A percentile compares a stretch with the other conserved stretches of the same genome.
These are phyloP conservation scores for Globisporangium rhizosaccharum DNA, from an alignment of 352 stramenopile genomes.

Conservation along the genomic window DNA sequence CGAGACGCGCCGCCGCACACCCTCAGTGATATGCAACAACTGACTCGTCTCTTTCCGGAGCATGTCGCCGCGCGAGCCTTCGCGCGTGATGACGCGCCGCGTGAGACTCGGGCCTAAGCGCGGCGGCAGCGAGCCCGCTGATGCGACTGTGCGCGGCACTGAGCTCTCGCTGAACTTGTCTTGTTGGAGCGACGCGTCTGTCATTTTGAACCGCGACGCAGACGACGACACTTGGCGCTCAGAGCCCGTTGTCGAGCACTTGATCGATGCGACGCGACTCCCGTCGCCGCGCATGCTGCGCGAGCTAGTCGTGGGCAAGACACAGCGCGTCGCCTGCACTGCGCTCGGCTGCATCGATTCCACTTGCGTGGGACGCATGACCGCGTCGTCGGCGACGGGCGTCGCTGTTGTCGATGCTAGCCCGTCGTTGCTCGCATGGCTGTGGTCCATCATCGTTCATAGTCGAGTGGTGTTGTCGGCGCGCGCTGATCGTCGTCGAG, in stretches of 20 bases:
- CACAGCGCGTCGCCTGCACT: too few relatives aligned
- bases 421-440: neutral
- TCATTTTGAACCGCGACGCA: neutral
- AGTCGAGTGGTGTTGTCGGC: neutral
- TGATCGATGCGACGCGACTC: neutral
- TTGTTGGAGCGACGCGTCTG: neutral
- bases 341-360: neutral
- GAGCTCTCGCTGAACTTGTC: neutral
- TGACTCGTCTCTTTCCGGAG: slow-evolving; percentile 12
- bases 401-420: neutral
- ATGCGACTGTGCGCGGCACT: neutral
- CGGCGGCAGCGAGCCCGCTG: neutral
- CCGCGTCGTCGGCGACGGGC: neutral
- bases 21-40: slow-evolving; percentile 7
- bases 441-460: neutral
- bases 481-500: neutral
- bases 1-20: slow-evolving; percentile 21
- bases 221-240: neutral
- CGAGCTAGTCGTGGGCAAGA: too few relatives aligned
- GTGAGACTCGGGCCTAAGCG: neutral
- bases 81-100: neutral
- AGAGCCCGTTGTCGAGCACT: neutral
- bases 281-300: neutral
- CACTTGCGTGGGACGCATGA: neutral
- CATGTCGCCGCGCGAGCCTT: slow-evolving; percentile 8